Evolutionary conservation across 495 filamentous ascomycete species (phyloP), one percentile per base, ranked within the genome.

Genomic region (Talaromyces trachyspermus): DNA sequence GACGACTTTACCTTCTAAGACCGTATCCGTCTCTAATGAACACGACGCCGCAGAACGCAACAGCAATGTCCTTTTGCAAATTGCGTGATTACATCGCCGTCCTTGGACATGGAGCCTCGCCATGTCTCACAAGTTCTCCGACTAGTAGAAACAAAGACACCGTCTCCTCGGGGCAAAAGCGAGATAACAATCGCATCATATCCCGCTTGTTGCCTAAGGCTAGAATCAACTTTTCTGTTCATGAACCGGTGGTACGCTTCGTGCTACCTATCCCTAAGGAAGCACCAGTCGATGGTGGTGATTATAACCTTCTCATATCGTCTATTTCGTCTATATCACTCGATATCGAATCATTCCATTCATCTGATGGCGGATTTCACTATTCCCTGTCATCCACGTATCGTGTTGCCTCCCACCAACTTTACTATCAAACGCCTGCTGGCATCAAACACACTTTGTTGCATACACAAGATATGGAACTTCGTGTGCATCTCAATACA

Each of bases 61-160:
- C 55, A 85, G 87, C 12, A 99, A 99, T 59, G 89, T 99, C 25
- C 74, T 99, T 96, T 95, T 56, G 91, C 90, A 9, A 97, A 97
- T 55, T 77, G 95, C 6, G 92, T 99, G 39, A 76, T 96, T 42
- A 99, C 92, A 5, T 99, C 92, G 12, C 92, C 92, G 5, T 95
- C 94, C 1, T 69, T 97, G 32, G 92, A 99, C 62, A 68, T 99
- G n/a, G 88, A 95, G 64, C 91, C 94, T 4, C 84, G 86, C 45
- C 91, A 96, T 69, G 72, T 96, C 29, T 91, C 92, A 5, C 76
- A 95, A 19, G 65, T 96, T 12, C 61, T 95, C 33, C 84, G 86
- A n/a, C 65, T 97, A 47, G 65, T 83, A 27, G 80, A 79, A 49
- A 67, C 67, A 15, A 77, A 70, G 40, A 75, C 79, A 5, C 77